Base-by-base conservation (phyloP, 805 yeast genomes). In the Grigorovia humatica region DNA sequence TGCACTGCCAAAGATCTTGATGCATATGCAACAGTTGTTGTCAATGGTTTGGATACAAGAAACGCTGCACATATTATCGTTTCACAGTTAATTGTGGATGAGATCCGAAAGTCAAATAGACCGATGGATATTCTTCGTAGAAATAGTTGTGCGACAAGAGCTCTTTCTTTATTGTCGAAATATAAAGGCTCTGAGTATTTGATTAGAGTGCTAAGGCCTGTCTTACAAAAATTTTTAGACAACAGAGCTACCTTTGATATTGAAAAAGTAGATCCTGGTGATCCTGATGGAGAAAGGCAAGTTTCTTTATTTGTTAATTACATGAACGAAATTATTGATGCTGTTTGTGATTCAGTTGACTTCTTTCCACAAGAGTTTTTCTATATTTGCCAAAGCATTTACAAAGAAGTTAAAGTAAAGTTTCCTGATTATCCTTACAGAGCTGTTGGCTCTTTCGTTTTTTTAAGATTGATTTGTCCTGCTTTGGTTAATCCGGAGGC, bases 401-500 rank as follows among this genome's bases (percentile, higher is more conserved):
- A 76, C 67, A 63, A 70, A 43, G 71, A 82, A 51, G 81, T 87
- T 50, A 69, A 75, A 30, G 67, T 69, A n/a, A 80, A 79, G 57
- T 84, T 84, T 58, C 86, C 85, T 0, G 81, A 78, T 43, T 84
- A 83, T 43, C 76, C 83, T 46, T 72, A 77, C 42, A 73, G 81
- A 43, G 88, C 95, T 0, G 84, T 88, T 29, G 96, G 96, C 0
- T 89, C 96, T 0, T 91, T 86, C 63, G 72, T 91, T 51, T 90
- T 91, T 61, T 72, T 91, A 57, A 71, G 96, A 52, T 80, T 84
- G 55, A 75, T 85, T 54, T 85, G 95, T 63, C 97, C 98, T 12
- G 95, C 96, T 0, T 82, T 90, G 58, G 90, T 90, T 13, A 81
- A 88, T 38, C 97, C 97, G 0, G 95, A 87, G 52, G 54, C 72